A percentile compares a stretch with the other conserved stretches of the same genome.
Evolutionary conservation across 257 asterid species (phyloP).

Genomic region (Solanum tacnaense): DNA sequence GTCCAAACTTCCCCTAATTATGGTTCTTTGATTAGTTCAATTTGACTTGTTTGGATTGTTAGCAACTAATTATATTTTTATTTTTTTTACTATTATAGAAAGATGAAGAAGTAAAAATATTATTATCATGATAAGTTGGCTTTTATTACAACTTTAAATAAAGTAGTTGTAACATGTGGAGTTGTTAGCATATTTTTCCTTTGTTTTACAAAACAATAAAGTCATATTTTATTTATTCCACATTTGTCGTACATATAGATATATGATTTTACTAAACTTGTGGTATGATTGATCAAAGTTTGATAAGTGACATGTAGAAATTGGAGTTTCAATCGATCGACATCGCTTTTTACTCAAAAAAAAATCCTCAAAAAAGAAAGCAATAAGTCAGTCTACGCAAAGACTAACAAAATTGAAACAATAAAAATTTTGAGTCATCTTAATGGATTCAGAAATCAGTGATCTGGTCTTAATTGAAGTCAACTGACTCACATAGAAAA

Average conservation of each 20-base stretch:
- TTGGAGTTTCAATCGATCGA: not conserved
- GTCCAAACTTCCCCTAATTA: not conserved
- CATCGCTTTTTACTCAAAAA: not conserved
- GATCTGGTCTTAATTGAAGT: too few relatives aligned
- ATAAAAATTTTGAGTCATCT: too few relatives aligned
- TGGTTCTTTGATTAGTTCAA: not conserved
- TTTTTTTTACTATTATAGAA: not conserved
- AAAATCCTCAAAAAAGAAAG: too few relatives aligned
- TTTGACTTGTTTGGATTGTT: not conserved
- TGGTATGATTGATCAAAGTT: not conserved
- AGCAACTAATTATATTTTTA: not conserved
- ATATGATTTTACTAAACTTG: not conserved
- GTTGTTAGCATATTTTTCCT: not conserved
- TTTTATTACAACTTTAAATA: not conserved
- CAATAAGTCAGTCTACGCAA: too few relatives aligned
- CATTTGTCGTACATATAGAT: not conserved
- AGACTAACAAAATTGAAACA: too few relatives aligned
- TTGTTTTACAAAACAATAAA: not conserved
- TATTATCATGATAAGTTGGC: not conserved
- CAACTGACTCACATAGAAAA: too few relatives aligned
- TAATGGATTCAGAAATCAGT: too few relatives aligned
- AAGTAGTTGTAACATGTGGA: not conserved
- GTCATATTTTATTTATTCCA: not conserved
- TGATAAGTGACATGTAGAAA: not conserved
- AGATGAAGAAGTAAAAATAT: not conserved